Base-by-base conservation (phyloP, 2,329 filamentous ascomycete species). In the Lecanicillium sp. region DNA sequence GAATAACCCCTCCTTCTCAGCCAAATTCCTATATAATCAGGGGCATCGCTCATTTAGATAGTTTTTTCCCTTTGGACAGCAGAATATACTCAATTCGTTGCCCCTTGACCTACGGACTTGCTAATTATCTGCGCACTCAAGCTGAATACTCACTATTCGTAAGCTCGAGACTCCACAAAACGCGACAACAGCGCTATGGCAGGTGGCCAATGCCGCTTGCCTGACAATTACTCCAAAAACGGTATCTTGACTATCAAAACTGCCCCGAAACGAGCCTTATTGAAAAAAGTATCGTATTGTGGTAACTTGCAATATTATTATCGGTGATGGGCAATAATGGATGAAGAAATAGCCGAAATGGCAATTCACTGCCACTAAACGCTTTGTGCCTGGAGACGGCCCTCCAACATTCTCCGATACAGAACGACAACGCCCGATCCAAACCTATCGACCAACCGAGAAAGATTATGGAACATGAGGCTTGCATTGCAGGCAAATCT, bases 381-480 rank as follows among this genome's bases (percentile, higher is more conserved):
- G 3, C 37, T 17, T 36, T n/a, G 24, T 35, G 41, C 8, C 17
- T 52, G 17, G 24, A 33, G 8, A 35, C 35, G 4, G 41, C 30
- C 35, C 32, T 44, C 44, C 14, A 50, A 52, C 30, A 38, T 52
- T 11, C 39, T 48, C 17, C 48, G 39, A 46, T 21, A 50, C 45
- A 35, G 51, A 32, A 45, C 37, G n/a, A 49, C 26, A 44, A 52
- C 24, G 44, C 48, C 12, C 41, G 48, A 23, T 35, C 37, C 9
- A 52, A 52, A 20, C 15, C 44, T 19, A 12, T 27, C 44, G 45
- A 49, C 33, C 49, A 49, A 35, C 49, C 38, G 11, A 54, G 43
- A 44, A 35, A 51, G 39, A 32, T 55, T 15, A 55, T 46, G n/a
- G 50, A 51, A 54, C 17, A 55, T 55, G 44, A 39, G 30, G 23